A percentile compares a stretch with the other conserved stretches of the same genome.
Conservation (phyloP, 2,329 filamentous ascomycete genomes). For the Fulvia fulva region DNA sequence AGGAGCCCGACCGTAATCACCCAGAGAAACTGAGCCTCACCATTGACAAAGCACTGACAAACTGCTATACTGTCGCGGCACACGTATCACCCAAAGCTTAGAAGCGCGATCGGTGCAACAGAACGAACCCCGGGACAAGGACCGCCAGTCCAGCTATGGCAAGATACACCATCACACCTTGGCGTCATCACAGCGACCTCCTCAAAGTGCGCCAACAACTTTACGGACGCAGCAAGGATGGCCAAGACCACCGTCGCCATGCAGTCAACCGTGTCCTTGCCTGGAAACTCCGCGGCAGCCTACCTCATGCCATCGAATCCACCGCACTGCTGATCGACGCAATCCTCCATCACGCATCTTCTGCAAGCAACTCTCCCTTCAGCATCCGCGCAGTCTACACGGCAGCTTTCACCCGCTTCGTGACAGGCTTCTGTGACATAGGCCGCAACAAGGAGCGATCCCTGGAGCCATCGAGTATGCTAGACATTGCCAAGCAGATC, state of each 20-base stretch:
- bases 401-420: slow-evolving; percentile 65
- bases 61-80: not conserved
- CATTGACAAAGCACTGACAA: slow-evolving; percentile 1
- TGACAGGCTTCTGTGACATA: slow-evolving; percentile 73
- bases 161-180: slow-evolving; percentile 69
- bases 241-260: slow-evolving; percentile 29
- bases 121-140: not conserved
- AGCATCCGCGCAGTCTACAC: slow-evolving; percentile 67
- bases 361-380: slow-evolving; percentile 48
- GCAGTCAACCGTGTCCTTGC: slow-evolving; percentile 40
- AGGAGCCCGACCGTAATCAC: not conserved
- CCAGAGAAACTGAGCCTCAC: not conserved
- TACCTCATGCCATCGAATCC: slow-evolving; percentile 75
- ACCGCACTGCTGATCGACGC: slow-evolving; percentile 70
- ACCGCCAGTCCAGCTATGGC: slow-evolving; percentile 49
- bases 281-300: slow-evolving; percentile 68
- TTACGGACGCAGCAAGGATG: slow-evolving; percentile 44
- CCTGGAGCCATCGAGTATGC: slow-evolving; percentile 64
- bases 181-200: slow-evolving; percentile 64
- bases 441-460: slow-evolving; percentile 60
- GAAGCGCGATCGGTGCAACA: not conserved
- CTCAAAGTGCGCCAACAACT: slow-evolving; percentile 62
- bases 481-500: slow-evolving; percentile 64
- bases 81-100: not conserved
- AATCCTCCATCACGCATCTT: slow-evolving; percentile 57